phyloP scores from a whole-genome alignment of 1,284 basidiomycete species.

The Puccinia novopanici region DNA sequence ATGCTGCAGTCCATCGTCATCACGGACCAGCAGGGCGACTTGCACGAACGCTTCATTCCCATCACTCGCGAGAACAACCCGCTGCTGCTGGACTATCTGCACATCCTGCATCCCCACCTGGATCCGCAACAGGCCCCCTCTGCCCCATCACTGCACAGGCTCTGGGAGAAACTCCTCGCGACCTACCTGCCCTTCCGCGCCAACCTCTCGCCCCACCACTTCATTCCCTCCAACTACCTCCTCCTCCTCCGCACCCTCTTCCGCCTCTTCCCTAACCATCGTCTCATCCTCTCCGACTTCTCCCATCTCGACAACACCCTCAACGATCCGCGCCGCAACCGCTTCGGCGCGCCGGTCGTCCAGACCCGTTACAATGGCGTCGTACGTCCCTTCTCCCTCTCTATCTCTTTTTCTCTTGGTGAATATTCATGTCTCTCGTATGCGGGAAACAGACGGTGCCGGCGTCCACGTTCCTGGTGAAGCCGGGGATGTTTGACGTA shows the following conservation, averaged over 20 bases:
- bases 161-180: slow-evolving; percentile 51
- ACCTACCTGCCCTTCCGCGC: slow-evolving; percentile 78
- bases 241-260: slow-evolving; percentile 81
- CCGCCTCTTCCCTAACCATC: slow-evolving; percentile 82
- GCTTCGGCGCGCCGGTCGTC: slow-evolving; percentile 83
- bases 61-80: slow-evolving; percentile 70
- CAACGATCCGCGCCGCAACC: slow-evolving; percentile 63
- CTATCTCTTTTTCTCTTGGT: neutral
- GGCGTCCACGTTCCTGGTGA: slow-evolving; percentile 84
- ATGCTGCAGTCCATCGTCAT: slow-evolving; percentile 83
- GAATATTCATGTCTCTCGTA: neutral
- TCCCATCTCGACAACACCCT: slow-evolving; percentile 82
- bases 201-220: slow-evolving; percentile 87
- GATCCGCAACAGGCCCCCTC: slow-evolving; percentile 62
- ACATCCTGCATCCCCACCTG: slow-evolving; percentile 62
- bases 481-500: slow-evolving; percentile 96
- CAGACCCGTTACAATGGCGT: slow-evolving; percentile 83
- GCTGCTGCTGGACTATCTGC: slow-evolving; percentile 70
- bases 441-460: slow-evolving; percentile 65
- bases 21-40: slow-evolving; percentile 80
- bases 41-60: slow-evolving; percentile 78
- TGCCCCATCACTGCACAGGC: slow-evolving; percentile 52
- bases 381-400: slow-evolving; percentile 61
- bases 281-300: slow-evolving; percentile 90
- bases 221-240: slow-evolving; percentile 88